phyloP scores from a whole-genome alignment of 176 grass and related monocot species.

The Triticum timopheevii region DNA sequence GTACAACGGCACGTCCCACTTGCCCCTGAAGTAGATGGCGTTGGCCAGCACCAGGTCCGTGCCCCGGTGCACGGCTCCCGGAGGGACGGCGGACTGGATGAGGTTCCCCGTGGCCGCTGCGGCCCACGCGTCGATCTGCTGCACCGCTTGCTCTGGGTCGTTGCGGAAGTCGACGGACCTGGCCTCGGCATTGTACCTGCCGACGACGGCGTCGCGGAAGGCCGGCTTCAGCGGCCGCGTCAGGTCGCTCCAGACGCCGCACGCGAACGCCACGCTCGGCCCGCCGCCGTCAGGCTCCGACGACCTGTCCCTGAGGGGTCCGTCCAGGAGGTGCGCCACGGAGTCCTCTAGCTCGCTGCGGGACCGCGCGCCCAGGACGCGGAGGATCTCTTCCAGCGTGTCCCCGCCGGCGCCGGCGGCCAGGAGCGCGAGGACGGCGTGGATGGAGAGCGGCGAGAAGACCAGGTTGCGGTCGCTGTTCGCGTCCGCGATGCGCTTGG shows the following conservation, averaged over 20 bases:
- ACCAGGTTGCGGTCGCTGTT: not conserved
- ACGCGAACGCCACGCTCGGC: constrained; percentile 11
- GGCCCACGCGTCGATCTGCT: not conserved
- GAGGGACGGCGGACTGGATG: not conserved
- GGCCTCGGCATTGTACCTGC: not conserved
- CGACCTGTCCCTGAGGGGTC: not conserved
- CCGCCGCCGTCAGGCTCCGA: not conserved
- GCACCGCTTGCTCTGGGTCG: not conserved
- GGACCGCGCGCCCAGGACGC: not conserved
- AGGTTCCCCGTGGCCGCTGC: not conserved
- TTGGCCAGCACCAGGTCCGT: not conserved
- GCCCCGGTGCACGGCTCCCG: not conserved
- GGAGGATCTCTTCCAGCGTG: not conserved
- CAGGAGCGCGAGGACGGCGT: not conserved
- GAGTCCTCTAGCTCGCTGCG: not conserved
- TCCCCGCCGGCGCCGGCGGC: not conserved
- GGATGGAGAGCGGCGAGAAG: not conserved
- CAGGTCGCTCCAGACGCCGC: not conserved
- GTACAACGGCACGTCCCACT: not conserved
- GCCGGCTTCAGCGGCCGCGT: not conserved
- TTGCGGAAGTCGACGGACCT: not conserved
- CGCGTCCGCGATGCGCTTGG: not conserved
- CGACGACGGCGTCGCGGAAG: not conserved
- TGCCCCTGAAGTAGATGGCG: not conserved
- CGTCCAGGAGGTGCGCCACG: not conserved